Evolutionary conservation across 495 filamentous ascomycete species (phyloP), one percentile per base, ranked within the genome.

Genomic region (Poronia punctata): DNA sequence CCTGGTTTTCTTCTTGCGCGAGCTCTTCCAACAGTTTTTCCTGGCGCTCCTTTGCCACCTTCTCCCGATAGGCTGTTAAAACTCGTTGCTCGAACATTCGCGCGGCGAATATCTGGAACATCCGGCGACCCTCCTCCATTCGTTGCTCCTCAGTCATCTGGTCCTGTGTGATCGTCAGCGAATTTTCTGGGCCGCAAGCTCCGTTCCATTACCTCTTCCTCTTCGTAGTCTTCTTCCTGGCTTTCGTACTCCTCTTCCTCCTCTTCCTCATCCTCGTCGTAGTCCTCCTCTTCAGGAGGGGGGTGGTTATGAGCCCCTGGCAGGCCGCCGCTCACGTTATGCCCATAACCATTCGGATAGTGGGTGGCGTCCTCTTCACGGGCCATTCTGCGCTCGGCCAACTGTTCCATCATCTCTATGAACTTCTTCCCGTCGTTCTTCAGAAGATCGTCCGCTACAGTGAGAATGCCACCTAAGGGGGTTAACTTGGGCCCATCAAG

Each of bases 361-460:
- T 82, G 79, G 43, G 79, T 83, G 53, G 83, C 80, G 11, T 86
- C 86, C 58, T 96, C 88, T 65, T 98, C 92, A 23, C 92, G 81
- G 50, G 87, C 83, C 89, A 99, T 96, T 48, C 92, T 80, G 43
- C 90, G 84, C 65, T 99, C 93, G 8, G 92, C 93, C 52, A 99
- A 76, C 60, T 96, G 89, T 60, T 99, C 92, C 93, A 99, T 99
- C 92, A 99, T 97, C 62, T 99, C 92, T 63, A 99, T 99, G 70
- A 99, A 99, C 57, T 95, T 94, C 62, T 94, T 95, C 57, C 92
- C 92, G 60, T 99, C 92, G 61, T 99, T 99, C 63, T 97, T 95
- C 22, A 99, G 74, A 35, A 99, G 72, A 65, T 99, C 92, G 67
- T 99, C 92, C 56, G 92, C 92, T 50, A 99, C 93, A 39, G 92